These are phyloP conservation scores for Cajanus cajan DNA, from an alignment of 306 rosid species.

Conservation along the genomic window DNA sequence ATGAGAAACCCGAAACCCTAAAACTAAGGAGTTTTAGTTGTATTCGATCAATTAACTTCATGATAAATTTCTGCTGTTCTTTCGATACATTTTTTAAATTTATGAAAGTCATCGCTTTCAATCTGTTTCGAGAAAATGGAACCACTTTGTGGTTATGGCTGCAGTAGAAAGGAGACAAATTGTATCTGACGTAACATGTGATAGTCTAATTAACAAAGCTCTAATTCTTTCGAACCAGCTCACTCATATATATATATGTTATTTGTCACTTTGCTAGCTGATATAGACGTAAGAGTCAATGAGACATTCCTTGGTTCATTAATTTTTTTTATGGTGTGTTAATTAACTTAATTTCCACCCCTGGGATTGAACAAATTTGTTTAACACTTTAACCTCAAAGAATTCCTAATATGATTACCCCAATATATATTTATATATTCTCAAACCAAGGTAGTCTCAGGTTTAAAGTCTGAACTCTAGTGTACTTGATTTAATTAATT, in stretches of 20 bases:
- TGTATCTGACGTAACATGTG: constrained; percentile 24
- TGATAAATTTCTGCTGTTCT: not conserved
- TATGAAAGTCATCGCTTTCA: not conserved
- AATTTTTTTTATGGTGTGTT: not conserved
- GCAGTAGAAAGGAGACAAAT: constrained; percentile 13
- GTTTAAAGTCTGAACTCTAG: not conserved
- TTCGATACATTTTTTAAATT: not conserved
- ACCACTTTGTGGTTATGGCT: not conserved
- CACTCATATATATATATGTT: not conserved
- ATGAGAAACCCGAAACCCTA: no score
- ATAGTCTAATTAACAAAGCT: not conserved
- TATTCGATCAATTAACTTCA: not conserved
- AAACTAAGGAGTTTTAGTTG: not conserved
- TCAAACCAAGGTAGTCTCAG: not conserved
- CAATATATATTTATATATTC: not conserved
- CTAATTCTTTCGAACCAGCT: constrained; percentile 26
- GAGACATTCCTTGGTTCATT: not conserved
- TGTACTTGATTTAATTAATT: not conserved
- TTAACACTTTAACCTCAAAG: constrained; percentile 31
- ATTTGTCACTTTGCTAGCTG: constrained; percentile 23
- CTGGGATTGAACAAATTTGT: constrained; percentile 23
- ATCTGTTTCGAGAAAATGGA: not conserved
- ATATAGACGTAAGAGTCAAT: constrained; percentile 34
- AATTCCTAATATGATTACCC: constrained; percentile 25
- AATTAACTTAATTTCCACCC: not conserved